Conservation (phyloP, 2,329 filamentous ascomycete species). For the Whalleya microplaca region DNA sequence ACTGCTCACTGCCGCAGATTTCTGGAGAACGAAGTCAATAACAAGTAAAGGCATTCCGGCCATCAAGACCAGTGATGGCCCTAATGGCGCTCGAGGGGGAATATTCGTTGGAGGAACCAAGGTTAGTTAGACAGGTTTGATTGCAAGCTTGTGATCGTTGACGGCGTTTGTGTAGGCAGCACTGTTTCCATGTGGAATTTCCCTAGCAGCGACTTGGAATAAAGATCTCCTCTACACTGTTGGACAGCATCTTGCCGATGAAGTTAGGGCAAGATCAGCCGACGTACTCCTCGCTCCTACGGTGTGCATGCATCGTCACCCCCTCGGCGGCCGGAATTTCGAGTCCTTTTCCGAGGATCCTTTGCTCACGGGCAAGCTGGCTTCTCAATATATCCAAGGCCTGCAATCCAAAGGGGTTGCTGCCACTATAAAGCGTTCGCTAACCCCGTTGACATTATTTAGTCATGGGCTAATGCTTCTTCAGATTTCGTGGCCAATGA, state of each 20-base stretch:
- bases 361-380: conserved; percentile 73
- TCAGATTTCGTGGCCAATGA: conserved; percentile 72
- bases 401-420: conserved; percentile 74
- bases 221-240: conserved; percentile 69
- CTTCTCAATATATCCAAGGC: conserved; percentile 72
- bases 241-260: conserved; percentile 71
- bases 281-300: conserved; percentile 77
- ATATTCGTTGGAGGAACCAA: conserved; percentile 71
- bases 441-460: not conserved
- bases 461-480: conserved; percentile 19
- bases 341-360: conserved; percentile 88
- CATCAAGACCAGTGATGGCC: conserved; percentile 70
- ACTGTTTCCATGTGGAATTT: conserved; percentile 78
- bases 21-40: conserved; percentile 71
- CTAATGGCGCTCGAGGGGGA: conserved; percentile 70
- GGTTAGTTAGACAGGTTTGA: conserved; percentile 39
- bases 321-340: conserved; percentile 83
- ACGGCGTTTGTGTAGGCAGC: conserved; percentile 58
- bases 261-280: conserved; percentile 73
- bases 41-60: conserved; percentile 65
- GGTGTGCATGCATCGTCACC: conserved; percentile 80
- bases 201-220: conserved; percentile 80
- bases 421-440: conserved; percentile 75
- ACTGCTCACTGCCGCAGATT: conserved; percentile 64
- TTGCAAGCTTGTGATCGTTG: not conserved